A percentile compares a stretch with the other conserved stretches of the same genome.
Conservation (phyloP, 208 protist genomes). For the Acanthamoeba lenticulata region DNA sequence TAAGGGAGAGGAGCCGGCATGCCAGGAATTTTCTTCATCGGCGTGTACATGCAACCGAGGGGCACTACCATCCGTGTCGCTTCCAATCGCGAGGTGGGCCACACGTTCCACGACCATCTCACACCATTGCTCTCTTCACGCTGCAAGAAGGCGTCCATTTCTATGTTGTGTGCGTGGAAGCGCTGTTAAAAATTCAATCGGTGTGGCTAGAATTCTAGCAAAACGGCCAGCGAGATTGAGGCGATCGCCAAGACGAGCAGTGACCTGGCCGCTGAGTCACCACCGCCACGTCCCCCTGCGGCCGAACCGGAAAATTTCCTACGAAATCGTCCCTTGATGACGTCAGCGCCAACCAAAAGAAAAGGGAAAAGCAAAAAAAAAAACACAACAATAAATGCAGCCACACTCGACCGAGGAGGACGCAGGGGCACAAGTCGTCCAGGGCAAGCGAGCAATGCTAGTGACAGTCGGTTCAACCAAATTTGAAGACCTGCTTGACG, state of each 20-base stretch:
- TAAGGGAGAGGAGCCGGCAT: slow-evolving; percentile 89
- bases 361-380: not conserved
- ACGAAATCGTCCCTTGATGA: not conserved
- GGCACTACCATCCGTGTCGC: slow-evolving; percentile 95
- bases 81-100: slow-evolving; percentile 95
- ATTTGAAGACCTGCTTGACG: slow-evolving; percentile 22
- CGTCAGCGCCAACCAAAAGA: not conserved
- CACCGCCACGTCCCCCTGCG: not conserved
- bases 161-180: not conserved
- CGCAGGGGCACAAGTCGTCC: not conserved
- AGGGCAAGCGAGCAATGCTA: not conserved
- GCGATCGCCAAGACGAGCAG: too few species aligned
- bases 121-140: slow-evolving; percentile 88
- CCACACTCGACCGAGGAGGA: not conserved
- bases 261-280: not conserved
- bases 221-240: not conserved
- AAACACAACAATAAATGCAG: too few species aligned
- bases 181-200: not conserved
- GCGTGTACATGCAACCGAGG: slow-evolving; percentile 96
- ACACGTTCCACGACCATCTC: slow-evolving; percentile 96
- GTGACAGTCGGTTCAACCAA: slow-evolving; percentile 47
- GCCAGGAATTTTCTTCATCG: slow-evolving; percentile 91
- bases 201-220: not conserved
- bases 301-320: not conserved
- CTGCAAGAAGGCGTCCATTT: slow-evolving; percentile 74